Percentiles rank a stretch among this genome's conserved stretches.
Evolutionary conservation across 2,329 filamentous ascomycete species (phyloP).

Genomic region (Knufia petricola): DNA sequence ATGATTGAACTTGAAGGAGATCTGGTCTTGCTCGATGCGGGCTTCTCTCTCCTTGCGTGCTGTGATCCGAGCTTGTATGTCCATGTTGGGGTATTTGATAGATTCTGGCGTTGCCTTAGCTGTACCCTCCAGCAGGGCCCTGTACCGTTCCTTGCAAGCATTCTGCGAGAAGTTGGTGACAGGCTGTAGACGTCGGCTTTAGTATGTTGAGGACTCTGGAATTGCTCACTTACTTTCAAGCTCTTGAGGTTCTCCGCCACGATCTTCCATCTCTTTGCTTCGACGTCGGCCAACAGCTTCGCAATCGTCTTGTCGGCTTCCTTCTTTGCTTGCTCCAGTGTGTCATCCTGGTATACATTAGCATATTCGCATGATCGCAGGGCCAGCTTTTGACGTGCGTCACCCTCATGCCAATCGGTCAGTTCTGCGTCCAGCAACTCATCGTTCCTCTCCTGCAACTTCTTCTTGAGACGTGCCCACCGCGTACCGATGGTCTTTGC

Average conservation of each 20-base stretch:
- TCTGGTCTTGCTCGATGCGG: constrained; percentile 13
- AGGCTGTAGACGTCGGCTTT: constrained; percentile 13
- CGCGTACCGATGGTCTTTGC: constrained; percentile 41
- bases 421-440: constrained; percentile 37
- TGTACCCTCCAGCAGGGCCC: constrained; percentile 33
- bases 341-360: constrained; percentile 32
- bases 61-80: constrained; percentile 19
- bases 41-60: constrained; percentile 18
- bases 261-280: constrained; percentile 37
- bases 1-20: not conserved
- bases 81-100: constrained; percentile 17
- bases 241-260: constrained; percentile 36
- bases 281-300: constrained; percentile 31
- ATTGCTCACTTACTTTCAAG: constrained; percentile 25
- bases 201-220: not conserved
- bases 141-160: constrained; percentile 38
- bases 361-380: too few species aligned
- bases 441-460: constrained; percentile 35
- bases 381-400: constrained; percentile 29
- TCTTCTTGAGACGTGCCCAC: constrained; percentile 36
- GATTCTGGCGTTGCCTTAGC: constrained; percentile 36
- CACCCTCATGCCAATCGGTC: constrained; percentile 41
- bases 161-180: constrained; percentile 36
- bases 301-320: constrained; percentile 36
- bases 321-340: constrained; percentile 33